Conservation (phyloP, 2,329 filamentous ascomycete species). For the Microsporum canis region DNA sequence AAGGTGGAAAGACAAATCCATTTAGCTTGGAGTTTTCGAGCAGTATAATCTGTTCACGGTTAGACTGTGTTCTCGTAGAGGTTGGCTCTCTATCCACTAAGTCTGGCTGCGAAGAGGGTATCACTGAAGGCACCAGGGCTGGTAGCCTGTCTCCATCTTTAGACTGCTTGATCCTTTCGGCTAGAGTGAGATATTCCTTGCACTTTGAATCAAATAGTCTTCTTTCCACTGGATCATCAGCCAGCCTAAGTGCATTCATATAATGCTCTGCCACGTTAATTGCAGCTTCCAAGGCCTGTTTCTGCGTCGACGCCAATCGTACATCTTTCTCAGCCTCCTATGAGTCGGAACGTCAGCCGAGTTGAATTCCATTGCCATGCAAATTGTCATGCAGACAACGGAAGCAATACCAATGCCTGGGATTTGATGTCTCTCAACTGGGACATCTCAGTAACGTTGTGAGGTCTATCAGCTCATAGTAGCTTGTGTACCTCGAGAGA, state of each 20-base stretch:
- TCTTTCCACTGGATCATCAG: conserved; percentile 49
- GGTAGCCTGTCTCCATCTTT: conserved; percentile 11
- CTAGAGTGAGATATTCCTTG: conserved; percentile 56
- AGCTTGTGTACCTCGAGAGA: neutral
- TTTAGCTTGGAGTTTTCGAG: conserved; percentile 69
- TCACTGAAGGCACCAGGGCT: conserved; percentile 14
- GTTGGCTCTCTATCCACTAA: conserved; percentile 35
- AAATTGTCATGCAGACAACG: neutral
- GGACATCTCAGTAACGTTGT: conserved; percentile 7
- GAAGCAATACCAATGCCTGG: conserved; percentile 10
- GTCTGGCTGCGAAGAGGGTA: conserved; percentile 15
- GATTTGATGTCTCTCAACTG: conserved; percentile 8
- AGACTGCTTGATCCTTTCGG: conserved; percentile 60
- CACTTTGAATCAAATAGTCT: conserved; percentile 56
- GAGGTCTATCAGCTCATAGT: neutral
- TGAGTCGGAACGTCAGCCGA: neutral
- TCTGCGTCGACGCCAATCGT: conserved; percentile 40
- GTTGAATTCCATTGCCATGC: neutral
- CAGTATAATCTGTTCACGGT: conserved; percentile 63
- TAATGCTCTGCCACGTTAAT: conserved; percentile 71
- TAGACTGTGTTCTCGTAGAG: conserved; percentile 52
- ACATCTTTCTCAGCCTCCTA: conserved; percentile 24
- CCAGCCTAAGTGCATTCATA: conserved; percentile 60
- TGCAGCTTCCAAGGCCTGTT: conserved; percentile 60
- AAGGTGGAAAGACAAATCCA: conserved; percentile 72